Conservation (phyloP, 495 filamentous ascomycete genomes). For the Talaromyces stipitatus region DNA sequence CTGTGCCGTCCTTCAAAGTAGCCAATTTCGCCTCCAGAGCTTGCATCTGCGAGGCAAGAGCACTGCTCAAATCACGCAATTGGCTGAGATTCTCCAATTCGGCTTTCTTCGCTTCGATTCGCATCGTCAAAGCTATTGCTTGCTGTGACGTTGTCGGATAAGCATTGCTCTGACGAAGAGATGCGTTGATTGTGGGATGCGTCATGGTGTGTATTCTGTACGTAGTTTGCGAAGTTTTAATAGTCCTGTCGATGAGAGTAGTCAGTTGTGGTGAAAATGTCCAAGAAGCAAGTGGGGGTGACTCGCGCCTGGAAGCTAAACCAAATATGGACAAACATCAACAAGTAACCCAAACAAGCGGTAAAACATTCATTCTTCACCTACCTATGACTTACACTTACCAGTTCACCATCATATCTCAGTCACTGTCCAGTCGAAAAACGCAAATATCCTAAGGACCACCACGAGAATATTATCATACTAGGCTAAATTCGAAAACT, state of each 20-base stretch:
- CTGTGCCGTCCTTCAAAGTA: conserved; percentile 85
- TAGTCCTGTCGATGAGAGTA: background rate
- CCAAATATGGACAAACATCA: conserved; percentile 33
- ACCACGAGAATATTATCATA: background rate
- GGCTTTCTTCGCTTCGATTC: conserved; percentile 88
- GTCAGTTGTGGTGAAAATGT: background rate
- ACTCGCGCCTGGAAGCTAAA: conserved; percentile 17
- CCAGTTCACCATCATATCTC: background rate
- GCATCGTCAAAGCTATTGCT: conserved; percentile 72
- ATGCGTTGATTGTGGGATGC: conserved; percentile 20
- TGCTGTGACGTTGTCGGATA: conserved; percentile 48
- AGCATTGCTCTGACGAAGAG: conserved; percentile 28
- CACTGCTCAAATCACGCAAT: conserved; percentile 79
- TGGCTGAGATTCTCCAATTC: conserved; percentile 87
- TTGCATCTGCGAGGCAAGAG: conserved; percentile 85
- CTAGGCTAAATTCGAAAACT: background rate
- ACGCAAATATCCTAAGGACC: background rate
- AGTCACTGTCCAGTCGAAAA: background rate
- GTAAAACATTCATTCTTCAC: background rate
- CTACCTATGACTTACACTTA: no score
- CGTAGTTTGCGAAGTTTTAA: no score
- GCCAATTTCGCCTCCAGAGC: conserved; percentile 77
- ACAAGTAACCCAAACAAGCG: conserved; percentile 16
- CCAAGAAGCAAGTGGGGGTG: background rate
- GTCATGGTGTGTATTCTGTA: conserved; percentile 13